Base-by-base conservation (phyloP, 2,329 filamentous ascomycete genomes). In the Phialophora expanda region DNA sequence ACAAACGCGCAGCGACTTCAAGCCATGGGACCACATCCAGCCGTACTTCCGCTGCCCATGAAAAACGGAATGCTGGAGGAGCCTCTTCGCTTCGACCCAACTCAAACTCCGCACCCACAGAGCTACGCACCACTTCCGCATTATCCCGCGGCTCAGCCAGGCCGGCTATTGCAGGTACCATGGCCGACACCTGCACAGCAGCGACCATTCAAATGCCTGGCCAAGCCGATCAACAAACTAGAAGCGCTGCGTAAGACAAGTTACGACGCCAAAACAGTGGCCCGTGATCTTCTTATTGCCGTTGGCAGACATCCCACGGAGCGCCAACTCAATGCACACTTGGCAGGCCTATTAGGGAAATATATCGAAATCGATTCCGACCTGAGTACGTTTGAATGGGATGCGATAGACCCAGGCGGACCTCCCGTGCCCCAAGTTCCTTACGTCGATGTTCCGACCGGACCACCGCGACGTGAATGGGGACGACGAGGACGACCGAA, bases 211-310 rank as follows among this genome's bases (percentile, higher is more conserved):
- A 67, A 65, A 22, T 61, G 67, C 24, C 62, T 84, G 41, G 80
- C 83, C 3, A 78, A 83, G 67, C 77, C 78, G 0, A 72, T 88
- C 17, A 73, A 77, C 2, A 71, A 72, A 57, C 67, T 69, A 26
- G 75, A 81, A 57, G 77, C 78, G 3, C 66, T 78, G 4, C 65
- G 80, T 28, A 84, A 83, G 66, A 80, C 80, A 5, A 80, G 76
- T 17, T 90, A 90, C 72, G 82, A 89, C 71, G 81, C 84, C 1
- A 80, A 82, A 53, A 89, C 86, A 0, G 87, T 90, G 66, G 87
- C 87, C 4, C 78, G 86, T 58, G 87, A 89, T 73, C 81, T 90
- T 6, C 77, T 90, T 11, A 82, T 89, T 57, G 85, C 86, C 17
- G 81, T 86, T 12, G 86, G 86, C 17, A 83, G 84, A 64, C 87